Base-by-base conservation (phyloP, 2,329 filamentous ascomycete genomes). In the Thelonectria rubi region DNA sequence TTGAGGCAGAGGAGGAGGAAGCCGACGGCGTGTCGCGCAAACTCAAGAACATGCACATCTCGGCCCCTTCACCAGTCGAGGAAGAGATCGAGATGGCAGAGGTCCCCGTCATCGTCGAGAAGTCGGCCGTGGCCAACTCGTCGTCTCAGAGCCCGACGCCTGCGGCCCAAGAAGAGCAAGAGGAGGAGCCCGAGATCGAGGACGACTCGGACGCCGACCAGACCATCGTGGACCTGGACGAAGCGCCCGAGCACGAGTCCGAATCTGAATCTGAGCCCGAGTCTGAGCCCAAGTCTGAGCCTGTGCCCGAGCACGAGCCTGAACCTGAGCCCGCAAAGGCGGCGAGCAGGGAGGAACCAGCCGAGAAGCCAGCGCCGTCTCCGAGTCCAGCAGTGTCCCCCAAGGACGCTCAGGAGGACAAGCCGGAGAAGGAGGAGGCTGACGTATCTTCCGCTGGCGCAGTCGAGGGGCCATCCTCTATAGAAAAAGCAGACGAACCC, bases 1-100 rank as follows among this genome's bases (percentile, higher is more conserved):
- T 92, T 37, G 93, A 97, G 74, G 88, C 92, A 51, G 89, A 91
- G 57, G 93, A 96, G 70, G 93, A 97, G 62, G 87, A 91, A 17
- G 69, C 78, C 17, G 77, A 79, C 2, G 79, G 81, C 21, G 75
- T 84, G 20, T 76, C 80, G 18, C 77, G 78, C 56, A 83, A 77
- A 66, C 68, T 87, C 49, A 79, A 74, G 59, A 73, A 74, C 30
- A 77, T 87, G 74, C 79, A 79, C 32, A 78, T 87, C 43, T 78
- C 81, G 1, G 75, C 75, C 9, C 74, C 80, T 1, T 88, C 92
- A 63, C 84, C 88, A 42, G 84, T 87, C 24, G 90, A 92, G 3
- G 76, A 78, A 32, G 78, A 77, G 57, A 66, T 75, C 12, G 79
- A 80, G 56, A 67, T 73, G n/a, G 76, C 74, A 40, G 78, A 79